Conservation (phyloP, 257 asterid species). For the Solanum okadae region DNA sequence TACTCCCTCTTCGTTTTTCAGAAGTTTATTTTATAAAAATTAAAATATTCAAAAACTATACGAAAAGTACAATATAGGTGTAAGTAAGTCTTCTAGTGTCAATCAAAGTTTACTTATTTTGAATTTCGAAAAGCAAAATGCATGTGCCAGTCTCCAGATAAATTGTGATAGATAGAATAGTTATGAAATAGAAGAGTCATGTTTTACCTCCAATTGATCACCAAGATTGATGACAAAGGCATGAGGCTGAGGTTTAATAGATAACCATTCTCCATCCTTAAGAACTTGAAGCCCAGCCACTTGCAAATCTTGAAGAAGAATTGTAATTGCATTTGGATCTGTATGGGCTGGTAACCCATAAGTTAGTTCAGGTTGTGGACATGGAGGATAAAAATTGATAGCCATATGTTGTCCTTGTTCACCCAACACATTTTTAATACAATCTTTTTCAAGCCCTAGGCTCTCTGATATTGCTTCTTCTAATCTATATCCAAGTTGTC, state of each 20-base stretch:
- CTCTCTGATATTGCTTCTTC: conserved; percentile 71
- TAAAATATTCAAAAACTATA: no score
- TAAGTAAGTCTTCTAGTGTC: no score
- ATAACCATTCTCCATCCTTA: conserved; percentile 72
- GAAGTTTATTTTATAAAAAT: no score
- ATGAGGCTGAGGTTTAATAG: conserved; percentile 53
- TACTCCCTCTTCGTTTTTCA: not conserved
- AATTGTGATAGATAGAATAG: no score
- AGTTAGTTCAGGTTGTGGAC: conserved; percentile 82
- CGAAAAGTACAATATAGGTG: no score
- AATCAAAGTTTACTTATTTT: not conserved
- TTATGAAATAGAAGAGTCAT: no score
- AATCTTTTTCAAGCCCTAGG: conserved; percentile 51
- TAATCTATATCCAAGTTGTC: conserved; percentile 55
- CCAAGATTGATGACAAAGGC: conserved; percentile 85
- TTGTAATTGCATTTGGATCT: conserved; percentile 80
- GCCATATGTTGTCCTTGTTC: conserved; percentile 97
- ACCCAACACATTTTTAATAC: conserved; percentile 47
- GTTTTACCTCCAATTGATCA: conserved; percentile 72
- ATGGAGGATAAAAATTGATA: conserved; percentile 71
- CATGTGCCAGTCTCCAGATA: no score
- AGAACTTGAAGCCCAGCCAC: conserved; percentile 81
- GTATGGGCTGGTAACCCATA: conserved; percentile 84
- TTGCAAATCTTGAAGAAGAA: conserved; percentile 73
- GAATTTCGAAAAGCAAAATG: not conserved